Conservation (phyloP, 1,284 basidiomycete species). For the Sporisorium reilianum region DNA sequence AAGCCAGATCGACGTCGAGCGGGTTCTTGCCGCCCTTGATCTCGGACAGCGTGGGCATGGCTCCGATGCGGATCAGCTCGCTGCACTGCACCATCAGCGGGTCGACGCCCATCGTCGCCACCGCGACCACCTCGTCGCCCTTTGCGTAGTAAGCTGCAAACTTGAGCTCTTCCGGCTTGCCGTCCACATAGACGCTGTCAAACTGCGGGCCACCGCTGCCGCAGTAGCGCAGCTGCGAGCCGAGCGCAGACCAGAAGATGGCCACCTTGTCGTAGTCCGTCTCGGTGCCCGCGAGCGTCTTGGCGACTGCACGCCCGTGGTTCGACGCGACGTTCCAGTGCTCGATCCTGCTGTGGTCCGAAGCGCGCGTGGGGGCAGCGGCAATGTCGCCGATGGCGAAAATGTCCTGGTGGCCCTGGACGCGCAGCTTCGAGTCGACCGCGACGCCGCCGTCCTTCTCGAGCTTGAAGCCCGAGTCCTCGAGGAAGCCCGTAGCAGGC, state of each 20-base stretch:
- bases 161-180: slow-evolving; percentile 78
- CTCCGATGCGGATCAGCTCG: slow-evolving; percentile 81
- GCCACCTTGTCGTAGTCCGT: slow-evolving; percentile 80
- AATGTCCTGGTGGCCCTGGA: slow-evolving; percentile 76
- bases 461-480: slow-evolving; percentile 72
- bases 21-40: slow-evolving; percentile 74
- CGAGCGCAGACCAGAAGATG: slow-evolving; percentile 84
- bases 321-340: slow-evolving; percentile 93
- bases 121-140: slow-evolving; percentile 81
- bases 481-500: slow-evolving; percentile 86
- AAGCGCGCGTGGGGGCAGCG: slow-evolving; percentile 77
- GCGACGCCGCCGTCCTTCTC: slow-evolving; percentile 79
- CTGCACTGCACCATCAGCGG: slow-evolving; percentile 84
- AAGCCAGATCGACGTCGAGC: slow-evolving; percentile 36
- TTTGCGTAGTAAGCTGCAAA: slow-evolving; percentile 82
- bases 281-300: slow-evolving; percentile 70
- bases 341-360: slow-evolving; percentile 78
- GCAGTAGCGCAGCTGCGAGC: slow-evolving; percentile 83
- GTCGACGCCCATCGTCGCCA: slow-evolving; percentile 86
- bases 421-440: slow-evolving; percentile 83
- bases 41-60: slow-evolving; percentile 84
- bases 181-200: slow-evolving; percentile 82
- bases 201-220: slow-evolving; percentile 76
- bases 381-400: slow-evolving; percentile 94
- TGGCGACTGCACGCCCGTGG: slow-evolving; percentile 85